Evolutionary conservation across 192 early-diverging fungal genomes (phyloP), one percentile per base, ranked within the genome.

Genomic region (Umbelopsis sp.): DNA sequence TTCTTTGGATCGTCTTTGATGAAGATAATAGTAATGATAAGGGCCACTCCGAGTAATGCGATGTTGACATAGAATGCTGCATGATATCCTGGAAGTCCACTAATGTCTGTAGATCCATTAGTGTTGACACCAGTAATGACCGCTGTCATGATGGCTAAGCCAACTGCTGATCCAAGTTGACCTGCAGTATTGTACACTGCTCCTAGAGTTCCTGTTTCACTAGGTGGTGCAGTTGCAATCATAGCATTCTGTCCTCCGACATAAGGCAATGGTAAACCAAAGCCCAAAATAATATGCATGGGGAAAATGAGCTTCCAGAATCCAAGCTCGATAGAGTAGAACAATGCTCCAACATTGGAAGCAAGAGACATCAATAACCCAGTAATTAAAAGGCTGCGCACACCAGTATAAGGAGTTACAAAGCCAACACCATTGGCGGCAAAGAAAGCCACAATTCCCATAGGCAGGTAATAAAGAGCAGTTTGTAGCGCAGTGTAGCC

Each of bases 391-490:
- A 77, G 31, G 4, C 66, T 69, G 22, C 74, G 77, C 5, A 71
- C 70, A 17, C 80, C 80, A 6, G 74, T 71, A 45, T 77, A 75
- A 68, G 80, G 80, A 8, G 74, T 77, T 59, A 85, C 32, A 66
- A 80, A 78, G n/a, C 81, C 84, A 0, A 76, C 74, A 21, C 75
- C 71, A 29, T 81, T 77, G 21, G 76, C 32, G 0, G 74, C 51
- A 10, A 83, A 53, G 71, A 83, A 79, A 20, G 74, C 75, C 36
- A 78, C 65, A 16, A 79, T 75, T 21, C 77, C 77, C 11, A 56
- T 17, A 1, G 84, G 84, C 62, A 85, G 79, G 65, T 79, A 85
- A 6, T 80, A 80, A 43, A 78, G 76, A 12, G 84, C 84, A 0
- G 81, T 78, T 16, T 83, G 71, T 38, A 83, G 34, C 1, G 84